Evolutionary conservation across 176 grass and related monocot species (phyloP).

Genomic region (Dendrocalamus sinicus): DNA sequence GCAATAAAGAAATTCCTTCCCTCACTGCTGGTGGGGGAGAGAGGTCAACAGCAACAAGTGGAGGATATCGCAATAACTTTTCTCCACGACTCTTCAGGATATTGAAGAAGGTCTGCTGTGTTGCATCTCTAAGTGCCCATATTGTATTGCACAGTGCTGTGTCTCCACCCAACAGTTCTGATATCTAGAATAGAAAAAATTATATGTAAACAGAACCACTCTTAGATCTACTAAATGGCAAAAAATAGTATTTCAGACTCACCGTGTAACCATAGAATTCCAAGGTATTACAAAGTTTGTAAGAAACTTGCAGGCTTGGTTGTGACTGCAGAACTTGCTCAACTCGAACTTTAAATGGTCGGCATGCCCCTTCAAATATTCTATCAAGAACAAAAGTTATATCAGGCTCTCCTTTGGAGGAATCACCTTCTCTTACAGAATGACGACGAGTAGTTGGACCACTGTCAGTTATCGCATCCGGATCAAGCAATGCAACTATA

Average conservation of each 20-base stretch:
- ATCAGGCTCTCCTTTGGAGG: constrained; percentile 66
- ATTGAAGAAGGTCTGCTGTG: constrained; percentile 87
- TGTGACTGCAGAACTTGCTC: constrained; percentile 99
- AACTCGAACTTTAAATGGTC: constrained; percentile 97
- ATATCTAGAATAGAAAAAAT: constrained; percentile 69
- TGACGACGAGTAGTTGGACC: constrained; percentile 58
- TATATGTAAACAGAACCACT: constrained; percentile 11
- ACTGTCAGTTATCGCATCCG: constrained; percentile 69
- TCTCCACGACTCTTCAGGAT: constrained; percentile 88
- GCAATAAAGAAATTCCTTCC: constrained; percentile 84
- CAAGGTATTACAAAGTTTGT: constrained; percentile 91
- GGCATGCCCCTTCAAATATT: constrained; percentile 98
- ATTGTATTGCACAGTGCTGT: constrained; percentile 89
- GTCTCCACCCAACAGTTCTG: constrained; percentile 83
- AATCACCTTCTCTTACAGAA: constrained; percentile 66
- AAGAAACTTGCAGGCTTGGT: constrained; percentile 83
- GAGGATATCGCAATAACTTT: constrained; percentile 85
- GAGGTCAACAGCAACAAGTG: constrained; percentile 85
- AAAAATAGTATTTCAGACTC: constrained; percentile 49
- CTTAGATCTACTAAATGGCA: constrained; percentile 26
- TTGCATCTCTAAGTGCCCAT: constrained; percentile 77
- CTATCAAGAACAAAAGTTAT: constrained; percentile 89
- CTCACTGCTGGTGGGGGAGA: constrained; percentile 82
- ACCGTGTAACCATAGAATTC: constrained; percentile 94
- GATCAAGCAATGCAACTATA: constrained; percentile 77